These are phyloP conservation scores for Russula sp. DNA, from an alignment of 768 basidiomycete species.

Conservation along the genomic window DNA sequence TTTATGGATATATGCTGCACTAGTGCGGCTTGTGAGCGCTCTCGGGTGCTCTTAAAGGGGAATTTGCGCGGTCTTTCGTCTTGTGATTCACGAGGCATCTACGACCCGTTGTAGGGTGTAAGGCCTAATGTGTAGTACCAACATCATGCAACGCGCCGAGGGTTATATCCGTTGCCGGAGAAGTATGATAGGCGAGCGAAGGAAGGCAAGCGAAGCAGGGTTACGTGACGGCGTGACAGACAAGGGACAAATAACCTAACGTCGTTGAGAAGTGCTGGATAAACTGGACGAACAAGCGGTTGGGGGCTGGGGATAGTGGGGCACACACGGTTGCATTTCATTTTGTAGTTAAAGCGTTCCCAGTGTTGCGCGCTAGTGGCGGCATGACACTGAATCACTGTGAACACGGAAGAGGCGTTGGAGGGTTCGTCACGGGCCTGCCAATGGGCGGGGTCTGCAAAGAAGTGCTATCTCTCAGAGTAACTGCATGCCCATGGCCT, in stretches of 20 bases:
- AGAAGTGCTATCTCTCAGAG: not conserved
- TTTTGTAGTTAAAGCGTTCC: not conserved
- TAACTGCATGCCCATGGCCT: not conserved
- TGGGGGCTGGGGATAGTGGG: not conserved
- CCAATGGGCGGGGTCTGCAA: not conserved
- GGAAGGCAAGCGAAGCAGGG: not conserved
- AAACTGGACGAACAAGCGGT: not conserved
- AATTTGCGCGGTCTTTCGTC: too few species aligned
- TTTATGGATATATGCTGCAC: not conserved
- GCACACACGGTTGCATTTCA: not conserved
- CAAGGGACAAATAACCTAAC: not conserved
- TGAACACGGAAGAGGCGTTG: not conserved
- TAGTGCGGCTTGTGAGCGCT: not conserved
- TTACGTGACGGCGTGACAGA: slow-evolving; percentile 1
- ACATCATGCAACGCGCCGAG: not conserved
- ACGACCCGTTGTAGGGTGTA: not conserved
- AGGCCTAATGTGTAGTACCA: not conserved
- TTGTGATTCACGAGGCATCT: not conserved
- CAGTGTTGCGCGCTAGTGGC: not conserved
- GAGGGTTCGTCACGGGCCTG: not conserved
- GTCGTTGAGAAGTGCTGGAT: not conserved
- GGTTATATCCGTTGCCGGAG: not conserved
- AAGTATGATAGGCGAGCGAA: not conserved
- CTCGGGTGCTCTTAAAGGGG: not conserved
- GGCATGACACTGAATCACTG: not conserved